Evolutionary conservation across 2,329 filamentous ascomycete genomes (phyloP).

Genomic region (Cladophialophora chaetospira): DNA sequence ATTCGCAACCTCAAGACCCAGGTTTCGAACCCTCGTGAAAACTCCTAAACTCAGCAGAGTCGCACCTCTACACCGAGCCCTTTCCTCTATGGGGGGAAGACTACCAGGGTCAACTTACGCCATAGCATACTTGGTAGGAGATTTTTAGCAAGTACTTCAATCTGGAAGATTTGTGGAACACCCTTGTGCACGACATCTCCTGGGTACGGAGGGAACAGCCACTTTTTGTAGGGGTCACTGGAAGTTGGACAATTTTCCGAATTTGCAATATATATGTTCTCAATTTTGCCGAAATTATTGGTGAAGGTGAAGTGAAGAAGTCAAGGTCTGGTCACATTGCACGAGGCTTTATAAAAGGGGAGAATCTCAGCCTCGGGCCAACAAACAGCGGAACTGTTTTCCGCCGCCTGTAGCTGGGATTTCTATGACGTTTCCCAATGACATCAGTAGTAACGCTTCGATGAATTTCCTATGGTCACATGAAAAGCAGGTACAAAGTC

Average conservation of each 20-base stretch:
- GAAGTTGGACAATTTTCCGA: neutral
- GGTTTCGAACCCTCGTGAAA: neutral
- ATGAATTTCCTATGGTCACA: neutral
- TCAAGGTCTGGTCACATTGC: neutral
- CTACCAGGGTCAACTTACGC: neutral
- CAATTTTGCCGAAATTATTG: no score
- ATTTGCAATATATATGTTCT: neutral
- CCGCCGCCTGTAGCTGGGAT: neutral
- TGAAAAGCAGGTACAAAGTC: slow-evolving; percentile 6
- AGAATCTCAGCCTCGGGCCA: slow-evolving; percentile 1
- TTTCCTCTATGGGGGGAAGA: neutral
- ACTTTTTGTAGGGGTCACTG: neutral
- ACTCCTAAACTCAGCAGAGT: neutral
- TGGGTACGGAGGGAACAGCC: neutral
- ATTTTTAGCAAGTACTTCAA: neutral
- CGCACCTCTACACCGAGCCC: neutral
- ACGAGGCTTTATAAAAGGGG: neutral
- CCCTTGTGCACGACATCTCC: neutral
- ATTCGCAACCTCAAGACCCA: neutral
- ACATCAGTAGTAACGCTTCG: slow-evolving; percentile 2
- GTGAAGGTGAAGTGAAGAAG: neutral
- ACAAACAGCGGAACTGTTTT: neutral
- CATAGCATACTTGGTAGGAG: neutral
- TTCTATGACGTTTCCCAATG: slow-evolving; percentile 15
- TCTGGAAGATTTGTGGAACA: neutral